Conservation (phyloP, 2,329 filamentous ascomycete genomes). For the Zalaria obscura region DNA sequence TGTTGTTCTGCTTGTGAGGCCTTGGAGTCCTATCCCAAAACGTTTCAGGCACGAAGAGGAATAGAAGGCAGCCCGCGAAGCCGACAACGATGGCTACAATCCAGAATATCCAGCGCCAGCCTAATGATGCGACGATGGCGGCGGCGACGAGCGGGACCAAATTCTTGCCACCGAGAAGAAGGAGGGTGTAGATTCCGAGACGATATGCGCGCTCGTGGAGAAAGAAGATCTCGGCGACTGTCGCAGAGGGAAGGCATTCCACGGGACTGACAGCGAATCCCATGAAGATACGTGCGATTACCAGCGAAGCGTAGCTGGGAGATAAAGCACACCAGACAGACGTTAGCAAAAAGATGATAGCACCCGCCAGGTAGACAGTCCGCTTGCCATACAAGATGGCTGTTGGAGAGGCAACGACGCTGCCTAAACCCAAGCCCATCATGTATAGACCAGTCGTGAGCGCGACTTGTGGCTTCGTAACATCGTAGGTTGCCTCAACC, state of each 20-base stretch:
- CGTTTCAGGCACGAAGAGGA: slow-evolving; percentile 85
- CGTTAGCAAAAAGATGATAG: slow-evolving; percentile 62
- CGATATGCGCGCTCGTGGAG: slow-evolving; percentile 87
- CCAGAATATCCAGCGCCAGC: slow-evolving; percentile 53
- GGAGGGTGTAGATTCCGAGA: slow-evolving; percentile 80
- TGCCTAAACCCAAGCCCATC: slow-evolving; percentile 80
- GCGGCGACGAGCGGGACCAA: slow-evolving; percentile 77
- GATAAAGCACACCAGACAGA: slow-evolving; percentile 79
- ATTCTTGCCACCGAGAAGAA: slow-evolving; percentile 78
- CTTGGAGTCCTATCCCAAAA: slow-evolving; percentile 82
- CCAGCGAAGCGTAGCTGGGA: slow-evolving; percentile 63
- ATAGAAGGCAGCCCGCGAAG: slow-evolving; percentile 56
- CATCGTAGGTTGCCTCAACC: slow-evolving; percentile 52
- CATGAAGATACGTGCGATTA: slow-evolving; percentile 73
- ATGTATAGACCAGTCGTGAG: slow-evolving; percentile 88
- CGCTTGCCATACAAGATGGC: slow-evolving; percentile 85
- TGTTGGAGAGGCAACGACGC: slow-evolving; percentile 72
- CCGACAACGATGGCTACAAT: slow-evolving; percentile 70
- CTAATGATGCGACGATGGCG: slow-evolving; percentile 59
- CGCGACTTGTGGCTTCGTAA: slow-evolving; percentile 60
- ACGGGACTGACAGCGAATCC: slow-evolving; percentile 80
- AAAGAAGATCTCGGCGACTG: slow-evolving; percentile 93
- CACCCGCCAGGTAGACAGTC: slow-evolving; percentile 70
- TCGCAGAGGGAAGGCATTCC: slow-evolving; percentile 84
- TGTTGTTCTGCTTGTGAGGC: slow-evolving; percentile 26